Evolutionary conservation across 768 basidiomycete species (phyloP).

Genomic region (Piloderma croceum): DNA sequence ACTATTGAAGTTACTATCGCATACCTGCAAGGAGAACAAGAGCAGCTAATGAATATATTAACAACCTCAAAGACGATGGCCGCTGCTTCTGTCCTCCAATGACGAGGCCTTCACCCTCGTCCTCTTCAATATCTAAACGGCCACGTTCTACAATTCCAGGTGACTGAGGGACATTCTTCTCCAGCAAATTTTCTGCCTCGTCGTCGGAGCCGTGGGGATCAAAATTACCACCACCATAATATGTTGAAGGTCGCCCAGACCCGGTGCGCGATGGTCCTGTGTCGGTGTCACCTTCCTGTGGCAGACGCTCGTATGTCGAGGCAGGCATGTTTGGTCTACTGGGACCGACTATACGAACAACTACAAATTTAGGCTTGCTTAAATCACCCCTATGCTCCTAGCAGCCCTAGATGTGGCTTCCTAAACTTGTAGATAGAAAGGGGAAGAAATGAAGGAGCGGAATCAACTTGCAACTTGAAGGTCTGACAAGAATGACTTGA

Average conservation of each 20-base stretch:
- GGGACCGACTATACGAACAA: neutral
- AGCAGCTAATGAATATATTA: too few species aligned
- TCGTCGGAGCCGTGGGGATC: slow-evolving; percentile 77
- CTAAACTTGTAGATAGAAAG: too few species aligned
- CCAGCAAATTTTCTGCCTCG: slow-evolving; percentile 50
- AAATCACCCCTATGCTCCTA: too few species aligned
- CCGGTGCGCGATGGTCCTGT: slow-evolving; percentile 7
- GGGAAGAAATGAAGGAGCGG: too few species aligned
- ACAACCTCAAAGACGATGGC: neutral
- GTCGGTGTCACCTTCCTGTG: slow-evolving; percentile 18
- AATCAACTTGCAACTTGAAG: too few species aligned
- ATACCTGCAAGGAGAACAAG: too few species aligned
- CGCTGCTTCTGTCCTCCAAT: slow-evolving; percentile 34
- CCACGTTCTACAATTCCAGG: slow-evolving; percentile 25
- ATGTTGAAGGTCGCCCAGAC: slow-evolving; percentile 31
- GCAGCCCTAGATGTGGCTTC: too few species aligned
- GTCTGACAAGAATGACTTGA: too few species aligned
- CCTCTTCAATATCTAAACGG: slow-evolving; percentile 17
- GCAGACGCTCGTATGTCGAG: slow-evolving; percentile 25
- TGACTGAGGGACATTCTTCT: slow-evolving; percentile 34
- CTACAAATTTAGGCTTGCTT: slow-evolving; percentile 17
- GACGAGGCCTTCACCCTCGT: slow-evolving; percentile 26
- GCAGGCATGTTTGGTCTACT: slow-evolving; percentile 22
- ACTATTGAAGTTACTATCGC: too few species aligned
- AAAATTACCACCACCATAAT: slow-evolving; percentile 75